Evolutionary conservation across 1,284 basidiomycete genomes (phyloP), one percentile per base, ranked within the genome.

Genomic region (Termitomyces sp.): DNA sequence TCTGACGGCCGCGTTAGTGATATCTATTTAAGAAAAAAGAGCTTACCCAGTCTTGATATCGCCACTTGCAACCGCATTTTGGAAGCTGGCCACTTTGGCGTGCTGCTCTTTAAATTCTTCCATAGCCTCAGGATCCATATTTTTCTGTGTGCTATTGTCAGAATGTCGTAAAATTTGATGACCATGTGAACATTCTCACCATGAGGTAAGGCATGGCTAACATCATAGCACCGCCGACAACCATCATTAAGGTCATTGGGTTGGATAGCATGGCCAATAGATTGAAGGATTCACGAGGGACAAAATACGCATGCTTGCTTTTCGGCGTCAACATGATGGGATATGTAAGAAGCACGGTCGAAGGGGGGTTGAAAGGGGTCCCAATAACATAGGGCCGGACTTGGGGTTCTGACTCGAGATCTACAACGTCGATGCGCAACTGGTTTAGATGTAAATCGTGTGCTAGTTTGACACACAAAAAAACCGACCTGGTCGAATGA

Each of bases 231-330:
- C 79, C 90, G 42, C 78, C 85, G 61, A 81, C 75, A 17, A 86
- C 73, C 86, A 92, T 90, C 73, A 94, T 82, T 56, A 94, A 72
- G 72, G 92, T 87, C 92, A 94, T 93, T 2, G 92, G 92, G 66
- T 82, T 92, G 63, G 88, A 84, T 64, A 94, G 74, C 87, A 94
- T 89, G 46, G 76, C 83, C 52, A 90, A 55, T 26, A 92, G 62
- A 68, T 91, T 88, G 75, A 93, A 90, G 17, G 82, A 80, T 65
- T 89, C 79, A 15, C 70, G 77, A 21, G 86, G 83, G 51, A 83
- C 78, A 67, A 88, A 93, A 66, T 88, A 91, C 53, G 68, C 72
- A 64, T 84, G 76, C 64, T 75, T 81, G 48, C 73, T 73, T 55
- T 79, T 73, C 1, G 88, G 75, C 1, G 67, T 61, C 43, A 93